phyloP scores from a whole-genome alignment of 1,139 yeast genomes.

The Tardiomyces blankii region DNA sequence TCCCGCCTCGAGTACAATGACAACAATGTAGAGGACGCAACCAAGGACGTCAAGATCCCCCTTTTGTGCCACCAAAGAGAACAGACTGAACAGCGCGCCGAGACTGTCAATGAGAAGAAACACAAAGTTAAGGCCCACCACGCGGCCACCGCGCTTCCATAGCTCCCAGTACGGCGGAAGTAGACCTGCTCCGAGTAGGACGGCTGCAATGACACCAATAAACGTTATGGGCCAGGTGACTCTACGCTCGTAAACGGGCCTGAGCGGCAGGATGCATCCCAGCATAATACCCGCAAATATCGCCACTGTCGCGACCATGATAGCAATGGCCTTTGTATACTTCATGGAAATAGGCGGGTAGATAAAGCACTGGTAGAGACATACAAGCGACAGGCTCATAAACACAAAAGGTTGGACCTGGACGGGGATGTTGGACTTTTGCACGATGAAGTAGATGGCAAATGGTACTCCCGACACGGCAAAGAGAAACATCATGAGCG shows the following conservation, averaged over 20 bases:
- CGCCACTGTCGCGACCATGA: conserved; percentile 31
- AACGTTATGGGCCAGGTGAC: conserved; percentile 67
- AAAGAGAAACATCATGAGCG: conserved; percentile 78
- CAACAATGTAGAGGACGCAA: conserved; percentile 58
- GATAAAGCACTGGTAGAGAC: conserved; percentile 65
- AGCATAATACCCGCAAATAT: conserved; percentile 51
- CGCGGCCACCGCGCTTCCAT: conserved; percentile 67
- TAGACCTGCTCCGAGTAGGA: conserved; percentile 64
- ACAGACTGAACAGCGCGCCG: conserved; percentile 72
- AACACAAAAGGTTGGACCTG: conserved; percentile 83
- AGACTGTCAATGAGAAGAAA: conserved; percentile 64
- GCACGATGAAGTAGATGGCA: conserved; percentile 66
- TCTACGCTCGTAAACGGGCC: conserved; percentile 44
- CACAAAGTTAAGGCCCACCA: conserved; percentile 79
- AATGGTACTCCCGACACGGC: conserved; percentile 75
- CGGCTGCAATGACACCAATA: conserved; percentile 70
- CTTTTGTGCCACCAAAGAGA: conserved; percentile 32
- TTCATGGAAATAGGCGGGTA: conserved; percentile 55
- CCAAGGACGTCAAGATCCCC: conserved; percentile 61
- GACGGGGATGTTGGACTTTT: conserved; percentile 61
- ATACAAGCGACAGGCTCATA: conserved; percentile 53
- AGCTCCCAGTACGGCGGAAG: conserved; percentile 85
- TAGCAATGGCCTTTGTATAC: conserved; percentile 28
- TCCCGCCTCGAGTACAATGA: conserved; percentile 66
- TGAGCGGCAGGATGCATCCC: conserved; percentile 63